Evolutionary conservation across 2,329 filamentous ascomycete species (phyloP).

Genomic region (Alternaria arborescens): DNA sequence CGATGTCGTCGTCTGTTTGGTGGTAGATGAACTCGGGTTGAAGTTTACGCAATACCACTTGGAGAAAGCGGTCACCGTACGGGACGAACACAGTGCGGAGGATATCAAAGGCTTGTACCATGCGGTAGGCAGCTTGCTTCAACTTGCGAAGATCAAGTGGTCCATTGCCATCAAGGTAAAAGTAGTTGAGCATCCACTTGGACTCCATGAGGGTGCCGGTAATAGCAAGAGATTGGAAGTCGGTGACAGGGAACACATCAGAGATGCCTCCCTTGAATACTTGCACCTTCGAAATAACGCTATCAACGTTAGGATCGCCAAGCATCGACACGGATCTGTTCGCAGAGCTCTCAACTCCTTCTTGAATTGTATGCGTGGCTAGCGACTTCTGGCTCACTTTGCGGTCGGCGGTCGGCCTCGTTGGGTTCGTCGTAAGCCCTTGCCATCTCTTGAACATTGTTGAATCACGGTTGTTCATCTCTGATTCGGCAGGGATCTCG

Average conservation of each 20-base stretch:
- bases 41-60: slow-evolving; percentile 44
- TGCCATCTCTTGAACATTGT: slow-evolving; percentile 41
- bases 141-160: slow-evolving; percentile 43
- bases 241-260: slow-evolving; percentile 44
- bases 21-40: slow-evolving; percentile 44
- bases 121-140: slow-evolving; percentile 42
- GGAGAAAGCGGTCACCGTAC: slow-evolving; percentile 45
- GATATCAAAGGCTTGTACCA: slow-evolving; percentile 47
- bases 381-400: slow-evolving; percentile 25
- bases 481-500: slow-evolving; percentile 19
- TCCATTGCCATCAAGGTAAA: slow-evolving; percentile 43
- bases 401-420: slow-evolving; percentile 20
- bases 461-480: slow-evolving; percentile 19
- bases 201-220: slow-evolving; percentile 46
- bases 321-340: slow-evolving; percentile 42
- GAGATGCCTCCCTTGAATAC: slow-evolving; percentile 49
- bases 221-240: slow-evolving; percentile 47
- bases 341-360: slow-evolving; percentile 25
- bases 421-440: slow-evolving; percentile 23
- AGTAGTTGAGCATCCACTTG: slow-evolving; percentile 49
- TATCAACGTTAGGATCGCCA: slow-evolving; percentile 46
- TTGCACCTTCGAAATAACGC: slow-evolving; percentile 46
- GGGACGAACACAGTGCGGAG: slow-evolving; percentile 48
- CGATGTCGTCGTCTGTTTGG: slow-evolving; percentile 41
- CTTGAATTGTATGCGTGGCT: slow-evolving; percentile 40